Percentiles rank a stretch among this genome's conserved stretches.
Evolutionary conservation across 371 early-diverging fungal genomes (phyloP).

Genomic region (Mucor lusitanicus): DNA sequence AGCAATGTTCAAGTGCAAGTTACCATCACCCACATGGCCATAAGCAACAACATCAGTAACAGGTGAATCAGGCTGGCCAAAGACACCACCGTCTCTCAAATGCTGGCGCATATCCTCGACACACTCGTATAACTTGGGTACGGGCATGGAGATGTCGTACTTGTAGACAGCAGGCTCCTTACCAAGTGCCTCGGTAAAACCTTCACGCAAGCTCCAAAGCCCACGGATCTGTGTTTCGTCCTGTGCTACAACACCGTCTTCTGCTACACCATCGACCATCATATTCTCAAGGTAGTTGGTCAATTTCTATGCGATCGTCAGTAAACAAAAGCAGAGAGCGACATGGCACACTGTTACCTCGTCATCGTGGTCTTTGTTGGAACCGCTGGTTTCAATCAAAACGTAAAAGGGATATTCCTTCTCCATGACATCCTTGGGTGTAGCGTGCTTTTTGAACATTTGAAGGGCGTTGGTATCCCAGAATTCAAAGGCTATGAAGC

Average conservation of each 20-base stretch:
- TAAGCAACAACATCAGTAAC: conserved; percentile 85
- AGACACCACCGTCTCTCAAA: conserved; percentile 59
- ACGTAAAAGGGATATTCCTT: conserved; percentile 84
- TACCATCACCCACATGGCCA: conserved; percentile 89
- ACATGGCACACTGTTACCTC: conserved; percentile 39
- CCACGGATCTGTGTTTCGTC: conserved; percentile 70
- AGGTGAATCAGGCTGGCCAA: conserved; percentile 51
- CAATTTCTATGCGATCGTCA: conserved; percentile 58
- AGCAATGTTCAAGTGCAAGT: conserved; percentile 92
- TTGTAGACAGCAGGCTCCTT: conserved; percentile 88
- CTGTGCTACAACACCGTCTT: conserved; percentile 92
- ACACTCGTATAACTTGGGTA: conserved; percentile 81
- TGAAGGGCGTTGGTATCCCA: conserved; percentile 79
- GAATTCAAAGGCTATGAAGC: conserved; percentile 85
- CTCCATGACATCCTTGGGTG: conserved; percentile 65
- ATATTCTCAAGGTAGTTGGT: conserved; percentile 66
- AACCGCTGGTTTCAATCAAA: conserved; percentile 92
- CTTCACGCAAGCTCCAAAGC: conserved; percentile 92
- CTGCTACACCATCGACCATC: conserved; percentile 68
- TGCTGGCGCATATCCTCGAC: conserved; percentile 79
- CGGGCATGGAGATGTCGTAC: conserved; percentile 91
- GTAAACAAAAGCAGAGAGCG: background rate
- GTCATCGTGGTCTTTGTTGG: conserved; percentile 90
- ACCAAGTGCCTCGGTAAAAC: conserved; percentile 88
- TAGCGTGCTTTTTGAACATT: conserved; percentile 71